A percentile compares a stretch with the other conserved stretches of the same genome.
Evolutionary conservation across 2,329 filamentous ascomycete genomes (phyloP).

Genomic region (Hysterium pulicare): DNA sequence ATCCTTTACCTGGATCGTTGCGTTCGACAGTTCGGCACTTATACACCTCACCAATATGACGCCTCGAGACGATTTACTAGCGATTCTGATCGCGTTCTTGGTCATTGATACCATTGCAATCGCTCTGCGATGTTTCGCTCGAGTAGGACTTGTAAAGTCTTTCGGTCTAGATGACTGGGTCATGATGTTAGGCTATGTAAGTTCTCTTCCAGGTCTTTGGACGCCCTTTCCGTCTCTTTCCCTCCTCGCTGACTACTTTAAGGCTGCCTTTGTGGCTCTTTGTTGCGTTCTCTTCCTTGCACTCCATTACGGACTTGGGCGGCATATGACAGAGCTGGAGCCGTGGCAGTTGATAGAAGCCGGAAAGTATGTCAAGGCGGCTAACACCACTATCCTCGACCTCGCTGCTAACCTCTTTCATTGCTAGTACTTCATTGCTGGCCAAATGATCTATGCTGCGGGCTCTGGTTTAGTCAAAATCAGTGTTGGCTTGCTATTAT

Average conservation of each 20-base stretch:
- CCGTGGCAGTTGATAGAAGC: neutral
- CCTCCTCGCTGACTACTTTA: neutral
- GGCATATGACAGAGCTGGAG: neutral
- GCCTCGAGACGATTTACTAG: constrained; percentile 4
- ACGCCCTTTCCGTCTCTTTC: neutral
- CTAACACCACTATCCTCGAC: neutral
- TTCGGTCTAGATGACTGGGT: constrained; percentile 8
- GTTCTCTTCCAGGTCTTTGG: constrained; percentile 1
- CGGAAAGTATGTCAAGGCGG: neutral
- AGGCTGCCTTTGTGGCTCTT: constrained; percentile 4
- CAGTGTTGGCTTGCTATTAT: constrained; percentile 6
- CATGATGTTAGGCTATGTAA: constrained; percentile 6
- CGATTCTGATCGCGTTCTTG: constrained; percentile 7
- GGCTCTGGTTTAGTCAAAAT: constrained; percentile 5
- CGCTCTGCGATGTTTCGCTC: constrained; percentile 4
- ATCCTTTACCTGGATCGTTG: no score
- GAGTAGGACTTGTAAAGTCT: constrained; percentile 3
- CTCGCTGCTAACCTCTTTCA: neutral
- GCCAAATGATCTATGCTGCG: constrained; percentile 6
- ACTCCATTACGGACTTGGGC: neutral
- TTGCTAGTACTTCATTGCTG: constrained; percentile 5
- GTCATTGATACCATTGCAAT: constrained; percentile 5
- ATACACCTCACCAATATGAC: constrained; percentile 6
- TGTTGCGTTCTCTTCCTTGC: neutral
- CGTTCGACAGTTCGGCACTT: no score